phyloP scores from a whole-genome alignment of 306 rosid species.

The Acmispon strigosus region DNA sequence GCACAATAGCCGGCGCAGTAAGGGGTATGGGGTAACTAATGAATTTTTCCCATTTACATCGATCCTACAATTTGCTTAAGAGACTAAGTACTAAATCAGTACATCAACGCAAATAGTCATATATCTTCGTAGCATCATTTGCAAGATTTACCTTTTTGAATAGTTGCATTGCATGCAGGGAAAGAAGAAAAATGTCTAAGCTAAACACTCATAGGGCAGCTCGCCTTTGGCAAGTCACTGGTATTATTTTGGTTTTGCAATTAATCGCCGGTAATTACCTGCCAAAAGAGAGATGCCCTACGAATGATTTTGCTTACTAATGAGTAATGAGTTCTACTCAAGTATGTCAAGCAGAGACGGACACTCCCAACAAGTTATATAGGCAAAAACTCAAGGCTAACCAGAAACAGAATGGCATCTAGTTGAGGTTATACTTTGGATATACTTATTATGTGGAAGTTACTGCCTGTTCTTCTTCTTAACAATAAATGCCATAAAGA shows the following conservation, averaged over 20 bases:
- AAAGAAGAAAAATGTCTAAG: not conserved
- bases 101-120: too few species aligned
- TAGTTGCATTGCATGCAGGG: not conserved
- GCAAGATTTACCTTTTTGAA: not conserved
- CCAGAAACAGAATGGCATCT: not conserved
- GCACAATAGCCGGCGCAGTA: too few species aligned
- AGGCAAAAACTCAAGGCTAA: not conserved
- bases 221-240: slow-evolving; percentile 33
- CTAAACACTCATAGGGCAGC: slow-evolving; percentile 29
- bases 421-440: slow-evolving; percentile 17
- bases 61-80: too few species aligned
- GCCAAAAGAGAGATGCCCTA: slow-evolving; percentile 27
- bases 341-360: not conserved
- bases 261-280: not conserved
- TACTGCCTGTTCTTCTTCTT: not conserved
- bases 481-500: not conserved
- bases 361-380: slow-evolving; percentile 18
- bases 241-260: not conserved
- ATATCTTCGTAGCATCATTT: too few species aligned
- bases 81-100: too few species aligned
- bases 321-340: not conserved
- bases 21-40: too few species aligned
- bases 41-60: too few species aligned
- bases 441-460: too few species aligned
- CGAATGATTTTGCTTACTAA: slow-evolving; percentile 22